Conservation (phyloP, 192 early-diverging fungal genomes). For the Podochytrium sp. region DNA sequence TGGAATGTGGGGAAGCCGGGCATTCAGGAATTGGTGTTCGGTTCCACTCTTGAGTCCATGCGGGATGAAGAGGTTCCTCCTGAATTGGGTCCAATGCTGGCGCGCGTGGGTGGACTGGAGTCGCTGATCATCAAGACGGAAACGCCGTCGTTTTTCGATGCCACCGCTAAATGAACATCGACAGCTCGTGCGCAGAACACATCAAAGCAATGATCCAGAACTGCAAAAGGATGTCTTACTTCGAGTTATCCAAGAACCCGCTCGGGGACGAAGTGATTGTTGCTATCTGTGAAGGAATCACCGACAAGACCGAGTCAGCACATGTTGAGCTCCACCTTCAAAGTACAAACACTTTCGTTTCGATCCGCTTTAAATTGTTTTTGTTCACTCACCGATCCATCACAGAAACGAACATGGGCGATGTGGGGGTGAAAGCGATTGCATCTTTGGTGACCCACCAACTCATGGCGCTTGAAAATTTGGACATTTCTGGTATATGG, state of each 20-base stretch:
- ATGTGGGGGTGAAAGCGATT: not conserved
- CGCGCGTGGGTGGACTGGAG: not conserved
- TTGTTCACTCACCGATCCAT: not conserved
- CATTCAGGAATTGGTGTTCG: not conserved
- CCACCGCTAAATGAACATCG: not conserved
- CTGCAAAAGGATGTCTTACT: not conserved
- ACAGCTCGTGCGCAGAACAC: not conserved
- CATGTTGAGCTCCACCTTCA: too few species aligned
- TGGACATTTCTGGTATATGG: constrained; percentile 7
- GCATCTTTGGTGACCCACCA: not conserved
- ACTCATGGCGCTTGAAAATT: not conserved
- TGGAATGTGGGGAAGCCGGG: not conserved
- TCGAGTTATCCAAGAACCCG: not conserved
- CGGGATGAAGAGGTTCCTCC: not conserved
- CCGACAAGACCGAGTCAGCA: not conserved
- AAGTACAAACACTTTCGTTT: not conserved
- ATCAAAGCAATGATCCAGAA: not conserved
- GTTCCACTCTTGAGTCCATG: not conserved
- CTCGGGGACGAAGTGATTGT: not conserved
- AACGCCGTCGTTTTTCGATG: not conserved
- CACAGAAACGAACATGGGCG: not conserved
- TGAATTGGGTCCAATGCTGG: not conserved
- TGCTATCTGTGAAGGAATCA: not conserved
- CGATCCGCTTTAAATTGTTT: too few species aligned
- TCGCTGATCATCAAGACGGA: not conserved